Conservation (phyloP, 2,329 filamentous ascomycete genomes). For the Leptographium lundbergii region DNA sequence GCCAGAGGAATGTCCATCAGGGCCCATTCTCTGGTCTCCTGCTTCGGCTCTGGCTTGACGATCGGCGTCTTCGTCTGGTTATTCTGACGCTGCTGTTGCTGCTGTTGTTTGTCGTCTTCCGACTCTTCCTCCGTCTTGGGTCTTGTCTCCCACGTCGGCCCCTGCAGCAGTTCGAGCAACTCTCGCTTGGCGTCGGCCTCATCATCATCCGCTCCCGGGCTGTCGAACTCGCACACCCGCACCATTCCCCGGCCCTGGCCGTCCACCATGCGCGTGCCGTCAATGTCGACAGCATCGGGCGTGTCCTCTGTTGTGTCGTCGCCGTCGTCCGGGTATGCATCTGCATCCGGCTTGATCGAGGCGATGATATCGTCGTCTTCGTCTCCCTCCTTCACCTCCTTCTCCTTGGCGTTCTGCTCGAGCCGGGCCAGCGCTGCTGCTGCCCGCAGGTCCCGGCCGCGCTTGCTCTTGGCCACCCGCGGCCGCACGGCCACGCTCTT, state of each 20-base stretch:
- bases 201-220: conserved; percentile 42
- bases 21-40: background rate
- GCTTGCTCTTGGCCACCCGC: conserved; percentile 59
- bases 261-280: conserved; percentile 52
- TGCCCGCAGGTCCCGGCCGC: conserved; percentile 63
- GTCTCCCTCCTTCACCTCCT: conserved; percentile 18
- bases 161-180: conserved; percentile 49
- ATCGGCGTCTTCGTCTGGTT: background rate
- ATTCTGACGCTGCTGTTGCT: background rate
- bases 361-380: conserved; percentile 22
- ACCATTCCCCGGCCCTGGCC: conserved; percentile 54
- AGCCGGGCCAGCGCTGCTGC: conserved; percentile 67
- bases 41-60: background rate
- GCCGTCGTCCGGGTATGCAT: conserved; percentile 27
- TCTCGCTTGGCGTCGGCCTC: conserved; percentile 49
- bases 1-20: background rate
- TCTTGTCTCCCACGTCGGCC: conserved; percentile 13
- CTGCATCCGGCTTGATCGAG: conserved; percentile 16
- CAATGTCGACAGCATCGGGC: conserved; percentile 48
- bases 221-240: conserved; percentile 63
- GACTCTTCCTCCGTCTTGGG: background rate
- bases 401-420: conserved; percentile 42
- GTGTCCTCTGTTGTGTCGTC: conserved; percentile 30
- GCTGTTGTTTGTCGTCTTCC: background rate
- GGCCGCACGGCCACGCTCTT: conserved; percentile 52